Evolutionary conservation across 805 yeast species (phyloP), one percentile per base, ranked within the genome.

Genomic region (Candida hungchunana): DNA sequence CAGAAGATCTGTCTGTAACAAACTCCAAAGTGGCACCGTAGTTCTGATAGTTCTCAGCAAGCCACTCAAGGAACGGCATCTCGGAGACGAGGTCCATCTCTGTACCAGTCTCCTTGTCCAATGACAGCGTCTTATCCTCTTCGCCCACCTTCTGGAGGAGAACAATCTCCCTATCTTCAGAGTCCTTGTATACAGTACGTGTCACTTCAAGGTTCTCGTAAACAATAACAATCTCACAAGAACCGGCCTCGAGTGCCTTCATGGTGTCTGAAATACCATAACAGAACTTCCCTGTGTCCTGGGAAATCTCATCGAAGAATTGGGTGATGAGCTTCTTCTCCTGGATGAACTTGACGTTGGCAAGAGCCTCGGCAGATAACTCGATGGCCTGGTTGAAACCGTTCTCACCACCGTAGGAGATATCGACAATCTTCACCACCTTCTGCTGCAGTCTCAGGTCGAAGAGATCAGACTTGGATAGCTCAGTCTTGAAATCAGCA

Each of bases 341-440:
- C 69, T 93, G 98, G 43, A 93, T 90, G 60, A 93, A 93, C 64
- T 93, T 93, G 51, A 93, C 99, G 62, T 90, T 93, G 32, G 97
- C 83, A 58, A 93, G 74, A 18, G 98, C 84, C 71, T 93, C 99
- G 20, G 97, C 96, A 21, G 97, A 84, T 50, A 93, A 73, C 66
- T 93, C 98, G 55, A 93, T 94, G 29, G 99, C 99, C 71, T 93
- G 99, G 69, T 93, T 93, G 34, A 93, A 93, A 31, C 99, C 99
- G 62, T 93, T 93, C 67, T 93, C 98, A 60, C 99, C 98, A 65
- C 99, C 99, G 58, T 93, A 93, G 3, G 97, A 89, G 39, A 93
- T 84, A 71, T 93, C 99, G 38, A 94, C 98, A 59, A 89, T 76
- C 63, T 88, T 86, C 44, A 93, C 75, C 54, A 93, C 79, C 65